These are phyloP conservation scores for Naegleria fowleri DNA, from an alignment of 208 protist species.

Conservation along the genomic window DNA sequence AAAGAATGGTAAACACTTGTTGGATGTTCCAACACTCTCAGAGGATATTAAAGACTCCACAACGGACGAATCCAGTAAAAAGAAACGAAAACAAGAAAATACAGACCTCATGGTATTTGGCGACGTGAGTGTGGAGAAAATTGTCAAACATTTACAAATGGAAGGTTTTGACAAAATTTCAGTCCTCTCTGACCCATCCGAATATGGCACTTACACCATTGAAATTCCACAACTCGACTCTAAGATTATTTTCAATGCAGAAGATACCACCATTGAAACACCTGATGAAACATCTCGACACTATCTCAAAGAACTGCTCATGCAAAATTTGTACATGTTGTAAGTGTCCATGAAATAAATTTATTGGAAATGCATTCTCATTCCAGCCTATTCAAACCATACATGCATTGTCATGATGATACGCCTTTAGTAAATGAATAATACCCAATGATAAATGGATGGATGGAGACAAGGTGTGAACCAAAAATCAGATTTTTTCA, in stretches of 20 bases:
- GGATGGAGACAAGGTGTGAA: too few species aligned
- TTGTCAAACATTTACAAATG: background rate
- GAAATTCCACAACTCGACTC: background rate
- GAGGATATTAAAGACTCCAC: background rate
- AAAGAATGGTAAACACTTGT: constrained; percentile 7
- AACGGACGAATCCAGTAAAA: background rate
- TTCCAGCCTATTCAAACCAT: too few species aligned
- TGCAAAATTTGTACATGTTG: constrained; percentile 3
- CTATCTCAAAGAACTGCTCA: background rate
- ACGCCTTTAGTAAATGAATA: too few species aligned
- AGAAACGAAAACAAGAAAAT: background rate
- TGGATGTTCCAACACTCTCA: background rate
- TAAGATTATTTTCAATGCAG: background rate
- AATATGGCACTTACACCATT: constrained; percentile 1
- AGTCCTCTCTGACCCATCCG: background rate
- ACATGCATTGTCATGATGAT: too few species aligned
- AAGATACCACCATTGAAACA: constrained; percentile 2
- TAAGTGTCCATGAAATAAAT: too few species aligned
- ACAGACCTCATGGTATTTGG: background rate
- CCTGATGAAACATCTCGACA: background rate
- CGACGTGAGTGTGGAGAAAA: background rate
- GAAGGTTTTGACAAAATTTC: background rate
- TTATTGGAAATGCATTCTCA: too few species aligned
- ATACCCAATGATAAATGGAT: too few species aligned
- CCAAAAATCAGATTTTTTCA: too few species aligned